phyloP scores from a whole-genome alignment of 2,329 filamentous ascomycete species.

The Diaporthe helianthi region DNA sequence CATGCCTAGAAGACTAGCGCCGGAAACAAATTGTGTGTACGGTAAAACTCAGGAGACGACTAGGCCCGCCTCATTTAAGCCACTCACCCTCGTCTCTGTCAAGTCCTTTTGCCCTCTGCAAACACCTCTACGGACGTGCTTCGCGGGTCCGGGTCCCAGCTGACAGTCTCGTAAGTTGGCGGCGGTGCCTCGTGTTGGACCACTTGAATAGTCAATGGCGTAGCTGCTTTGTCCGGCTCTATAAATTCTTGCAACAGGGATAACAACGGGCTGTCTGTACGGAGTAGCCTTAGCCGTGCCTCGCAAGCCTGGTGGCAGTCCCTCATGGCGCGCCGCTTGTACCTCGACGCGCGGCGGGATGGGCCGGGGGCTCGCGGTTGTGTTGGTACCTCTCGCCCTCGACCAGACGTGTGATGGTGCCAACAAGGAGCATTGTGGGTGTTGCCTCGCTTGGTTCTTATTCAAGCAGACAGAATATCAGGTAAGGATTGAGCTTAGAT shows the following conservation, averaged over 20 bases:
- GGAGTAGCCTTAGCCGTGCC: conserved; percentile 17
- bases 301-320: conserved; percentile 29
- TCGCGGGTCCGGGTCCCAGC: neutral
- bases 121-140: conserved; percentile 18
- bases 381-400: conserved; percentile 10
- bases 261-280: neutral
- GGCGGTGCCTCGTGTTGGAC: conserved; percentile 17
- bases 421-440: conserved; percentile 26
- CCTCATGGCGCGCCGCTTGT: conserved; percentile 31
- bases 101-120: conserved; percentile 3
- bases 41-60: neutral
- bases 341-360: conserved; percentile 20
- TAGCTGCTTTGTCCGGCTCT: neutral
- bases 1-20: neutral
- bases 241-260: neutral
- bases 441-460: neutral
- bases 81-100: neutral
- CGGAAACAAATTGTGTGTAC: neutral
- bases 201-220: neutral
- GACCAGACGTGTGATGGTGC: conserved; percentile 23
- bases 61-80: neutral
- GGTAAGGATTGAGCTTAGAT: neutral
- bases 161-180: conserved; percentile 28
- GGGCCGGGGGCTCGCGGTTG: neutral
- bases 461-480: neutral